Base-by-base conservation (phyloP, 2,329 filamentous ascomycete genomes). In the Aspergillus sergii region DNA sequence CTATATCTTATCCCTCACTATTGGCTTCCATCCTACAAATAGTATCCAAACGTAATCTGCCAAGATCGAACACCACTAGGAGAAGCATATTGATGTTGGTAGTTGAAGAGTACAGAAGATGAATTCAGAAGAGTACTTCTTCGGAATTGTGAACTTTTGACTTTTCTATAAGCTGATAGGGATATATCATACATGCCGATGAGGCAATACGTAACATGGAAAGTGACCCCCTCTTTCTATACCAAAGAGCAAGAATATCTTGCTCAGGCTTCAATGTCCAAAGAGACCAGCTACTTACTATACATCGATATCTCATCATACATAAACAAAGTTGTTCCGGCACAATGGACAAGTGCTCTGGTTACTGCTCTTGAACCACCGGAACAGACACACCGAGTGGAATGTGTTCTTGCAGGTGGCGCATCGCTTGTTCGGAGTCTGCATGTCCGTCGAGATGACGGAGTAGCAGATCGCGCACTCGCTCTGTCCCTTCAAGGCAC, bases 381-480 rank as follows among this genome's bases (percentile, higher is more conserved):
- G 94, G 82, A 93, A 97, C 79, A 99, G 79, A 80, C 95, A 99
- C 2, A 87, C 87, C 1, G 90, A 86, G 79, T 99, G 95, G 83
- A 98, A 99, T 59, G 91, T 82, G 79, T 99, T 94, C 83, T 93
- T 94, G 84, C 95, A 99, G 1, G 94, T 98, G 54, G 86, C 84
- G 77, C 95, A 99, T 60, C 88, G 85, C 84, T 98, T 98, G 76
- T 95, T 94, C 0, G 95, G 95, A 76, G 96, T 88, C 78, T 91
- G 91, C 82, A 92, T 92, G 76, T 97, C 94, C 9, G 87, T 88
- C 21, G 92, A 92, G 67, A 99, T 92, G 73, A 99, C 93, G 64
- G 90, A 93, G 81, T 98, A 98, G 82, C 94, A 98, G 75, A 98
- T 98, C 11, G 95, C 93, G 75, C 95, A 99, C 78, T 99, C 95